A percentile compares a stretch with the other conserved stretches of the same genome.
Evolutionary conservation across 1,284 basidiomycete genomes (phyloP).

Genomic region (Mycosarcoma mackinlayi): DNA sequence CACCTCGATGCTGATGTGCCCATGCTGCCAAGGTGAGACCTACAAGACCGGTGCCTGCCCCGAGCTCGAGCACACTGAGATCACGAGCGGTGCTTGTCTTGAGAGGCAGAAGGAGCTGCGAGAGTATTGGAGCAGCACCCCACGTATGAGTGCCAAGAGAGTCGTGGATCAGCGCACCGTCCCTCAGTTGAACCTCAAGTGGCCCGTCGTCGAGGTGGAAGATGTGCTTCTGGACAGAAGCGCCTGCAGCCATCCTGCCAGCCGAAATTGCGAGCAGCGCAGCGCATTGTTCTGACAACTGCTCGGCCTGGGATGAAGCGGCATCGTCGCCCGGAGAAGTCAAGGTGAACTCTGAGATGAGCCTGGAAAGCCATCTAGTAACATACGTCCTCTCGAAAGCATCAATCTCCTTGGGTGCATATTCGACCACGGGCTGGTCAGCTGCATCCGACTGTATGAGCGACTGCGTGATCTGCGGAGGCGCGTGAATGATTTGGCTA

Average conservation of each 20-base stretch:
- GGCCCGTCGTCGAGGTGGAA: slow-evolving; percentile 11
- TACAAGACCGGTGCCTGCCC: slow-evolving; percentile 63
- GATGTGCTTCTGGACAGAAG: slow-evolving; percentile 30
- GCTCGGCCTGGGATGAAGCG: slow-evolving; percentile 10
- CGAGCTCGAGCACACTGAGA: slow-evolving; percentile 56
- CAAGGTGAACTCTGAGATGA: slow-evolving; percentile 40
- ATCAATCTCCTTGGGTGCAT: slow-evolving; percentile 26
- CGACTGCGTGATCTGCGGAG: slow-evolving; percentile 1
- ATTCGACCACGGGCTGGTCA: slow-evolving; percentile 13
- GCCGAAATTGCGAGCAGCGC: slow-evolving; percentile 47
- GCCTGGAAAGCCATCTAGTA: slow-evolving; percentile 41
- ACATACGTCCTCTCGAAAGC: slow-evolving; percentile 41
- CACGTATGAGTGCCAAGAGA: slow-evolving; percentile 61
- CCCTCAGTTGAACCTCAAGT: slow-evolving; percentile 43
- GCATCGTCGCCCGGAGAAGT: slow-evolving; percentile 9
- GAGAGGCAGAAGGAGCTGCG: slow-evolving; percentile 50
- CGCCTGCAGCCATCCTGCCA: slow-evolving; percentile 48
- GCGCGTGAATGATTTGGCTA: slow-evolving; percentile 23
- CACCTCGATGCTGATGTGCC: slow-evolving; percentile 3
- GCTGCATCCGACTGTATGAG: neutral
- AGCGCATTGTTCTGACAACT: slow-evolving; percentile 29
- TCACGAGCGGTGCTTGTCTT: neutral
- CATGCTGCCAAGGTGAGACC: slow-evolving; percentile 51
- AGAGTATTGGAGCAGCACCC: slow-evolving; percentile 61
- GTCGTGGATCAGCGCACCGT: slow-evolving; percentile 54